Conservation (phyloP, 2,329 filamentous ascomycete genomes). For the Alternaria incomplexa region DNA sequence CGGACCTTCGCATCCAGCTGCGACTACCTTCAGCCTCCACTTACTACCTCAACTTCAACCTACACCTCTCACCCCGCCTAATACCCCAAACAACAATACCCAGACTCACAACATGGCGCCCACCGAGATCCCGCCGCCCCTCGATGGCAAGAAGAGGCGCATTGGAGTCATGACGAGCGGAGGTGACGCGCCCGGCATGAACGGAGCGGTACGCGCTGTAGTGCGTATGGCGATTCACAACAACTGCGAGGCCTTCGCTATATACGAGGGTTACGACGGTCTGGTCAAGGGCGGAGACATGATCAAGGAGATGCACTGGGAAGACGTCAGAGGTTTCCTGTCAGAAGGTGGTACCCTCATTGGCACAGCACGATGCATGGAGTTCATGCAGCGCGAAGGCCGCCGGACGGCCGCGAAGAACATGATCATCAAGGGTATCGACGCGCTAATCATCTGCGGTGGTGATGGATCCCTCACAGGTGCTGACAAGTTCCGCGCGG, state of each 20-base stretch:
- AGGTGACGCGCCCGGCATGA: constrained; percentile 95
- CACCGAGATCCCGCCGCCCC: constrained; percentile 41
- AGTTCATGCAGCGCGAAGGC: constrained; percentile 87
- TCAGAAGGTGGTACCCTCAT: constrained; percentile 95
- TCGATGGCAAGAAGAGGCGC: constrained; percentile 61
- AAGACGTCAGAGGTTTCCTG: constrained; percentile 92
- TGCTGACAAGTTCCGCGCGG: constrained; percentile 87
- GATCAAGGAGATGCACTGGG: constrained; percentile 88
- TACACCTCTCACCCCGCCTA: constrained; percentile 5
- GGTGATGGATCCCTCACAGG: constrained; percentile 91
- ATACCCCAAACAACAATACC: constrained; percentile 5
- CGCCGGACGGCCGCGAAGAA: constrained; percentile 89
- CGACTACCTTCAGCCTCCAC: constrained; percentile 10
- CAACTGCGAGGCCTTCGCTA: constrained; percentile 57
- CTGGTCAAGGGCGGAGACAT: constrained; percentile 86
- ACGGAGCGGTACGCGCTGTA: constrained; percentile 85
- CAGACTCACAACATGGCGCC: constrained; percentile 34
- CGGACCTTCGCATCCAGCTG: constrained; percentile 6
- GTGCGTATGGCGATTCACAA: constrained; percentile 90
- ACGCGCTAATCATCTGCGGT: constrained; percentile 94
- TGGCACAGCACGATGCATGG: constrained; percentile 90
- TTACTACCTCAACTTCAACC: background rate
- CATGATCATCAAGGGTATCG: constrained; percentile 89
- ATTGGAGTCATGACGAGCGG: constrained; percentile 95
- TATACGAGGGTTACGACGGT: constrained; percentile 94